These are phyloP conservation scores for Suillus plorans DNA, from an alignment of 768 basidiomycete species.

Conservation along the genomic window DNA sequence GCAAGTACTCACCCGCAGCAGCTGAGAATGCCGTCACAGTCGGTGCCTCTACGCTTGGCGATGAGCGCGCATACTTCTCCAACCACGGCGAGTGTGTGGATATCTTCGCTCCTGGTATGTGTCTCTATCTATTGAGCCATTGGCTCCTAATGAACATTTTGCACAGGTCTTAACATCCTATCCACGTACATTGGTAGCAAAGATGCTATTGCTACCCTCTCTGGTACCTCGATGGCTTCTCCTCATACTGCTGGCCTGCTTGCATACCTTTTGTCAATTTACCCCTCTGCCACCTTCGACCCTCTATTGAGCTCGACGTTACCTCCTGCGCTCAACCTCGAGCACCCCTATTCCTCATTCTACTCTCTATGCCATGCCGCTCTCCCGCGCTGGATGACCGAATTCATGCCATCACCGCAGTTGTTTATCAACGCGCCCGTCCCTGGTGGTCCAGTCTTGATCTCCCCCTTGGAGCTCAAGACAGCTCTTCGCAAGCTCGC, in stretches of 20 bases:
- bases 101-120: slow-evolving; percentile 80
- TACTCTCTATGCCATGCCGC: slow-evolving; percentile 55
- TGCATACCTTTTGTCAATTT: slow-evolving; percentile 90
- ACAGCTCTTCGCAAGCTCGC: slow-evolving; percentile 64
- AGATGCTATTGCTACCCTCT: slow-evolving; percentile 69
- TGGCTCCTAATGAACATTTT: slow-evolving; percentile 2
- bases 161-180: slow-evolving; percentile 74
- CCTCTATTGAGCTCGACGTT: slow-evolving; percentile 43
- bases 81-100: slow-evolving; percentile 92
- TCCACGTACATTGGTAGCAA: slow-evolving; percentile 78
- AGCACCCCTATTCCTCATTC: slow-evolving; percentile 41
- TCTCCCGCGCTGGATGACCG: slow-evolving; percentile 58
- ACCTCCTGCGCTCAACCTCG: slow-evolving; percentile 33
- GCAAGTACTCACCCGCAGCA: slow-evolving; percentile 89
- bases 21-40: slow-evolving; percentile 92
- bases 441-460: slow-evolving; percentile 36
- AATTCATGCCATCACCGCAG: slow-evolving; percentile 54
- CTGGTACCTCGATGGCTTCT: slow-evolving; percentile 93
- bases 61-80: slow-evolving; percentile 88
- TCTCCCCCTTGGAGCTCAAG: slow-evolving; percentile 79
- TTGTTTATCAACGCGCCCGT: slow-evolving; percentile 45
- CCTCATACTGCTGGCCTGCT: slow-evolving; percentile 89
- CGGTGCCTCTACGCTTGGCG: slow-evolving; percentile 81
- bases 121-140: not conserved
- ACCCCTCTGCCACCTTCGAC: slow-evolving; percentile 66